Conservation (phyloP, 179 eudicot species). For the Pouteria campechiana region DNA sequence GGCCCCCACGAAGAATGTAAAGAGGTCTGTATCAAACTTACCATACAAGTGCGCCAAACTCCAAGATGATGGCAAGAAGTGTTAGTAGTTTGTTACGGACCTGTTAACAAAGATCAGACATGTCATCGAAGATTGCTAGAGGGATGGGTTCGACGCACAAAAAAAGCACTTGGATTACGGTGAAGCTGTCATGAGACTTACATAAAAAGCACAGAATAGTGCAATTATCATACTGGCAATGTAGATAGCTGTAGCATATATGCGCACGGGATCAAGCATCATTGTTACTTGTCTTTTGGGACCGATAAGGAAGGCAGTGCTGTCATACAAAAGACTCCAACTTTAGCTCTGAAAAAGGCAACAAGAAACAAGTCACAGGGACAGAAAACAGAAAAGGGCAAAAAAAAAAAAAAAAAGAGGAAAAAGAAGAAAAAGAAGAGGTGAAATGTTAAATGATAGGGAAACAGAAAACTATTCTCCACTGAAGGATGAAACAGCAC, state of each 20-base stretch:
- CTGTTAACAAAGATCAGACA: too few relatives aligned
- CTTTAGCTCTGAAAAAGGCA: slow-evolving; percentile 21
- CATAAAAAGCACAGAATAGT: slow-evolving; percentile 87
- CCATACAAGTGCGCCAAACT: slow-evolving; percentile 86
- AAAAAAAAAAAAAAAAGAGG: too few relatives aligned
- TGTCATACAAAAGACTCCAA: slow-evolving; percentile 49
- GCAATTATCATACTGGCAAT: slow-evolving; percentile 83
- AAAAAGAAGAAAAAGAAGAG: not conserved
- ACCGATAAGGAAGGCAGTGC: slow-evolving; percentile 96
- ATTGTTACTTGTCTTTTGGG: slow-evolving; percentile 87
- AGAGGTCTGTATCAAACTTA: slow-evolving; percentile 14
- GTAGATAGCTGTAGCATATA: slow-evolving; percentile 87
- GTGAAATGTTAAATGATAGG: too few relatives aligned
- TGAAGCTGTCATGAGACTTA: slow-evolving; percentile 20
- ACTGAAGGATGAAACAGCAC: too few relatives aligned
- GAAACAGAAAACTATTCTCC: too few relatives aligned
- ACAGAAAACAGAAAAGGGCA: not conserved
- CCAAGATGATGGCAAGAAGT: slow-evolving; percentile 68
- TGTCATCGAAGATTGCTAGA: too few relatives aligned
- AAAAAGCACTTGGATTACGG: not conserved
- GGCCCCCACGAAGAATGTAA: not conserved
- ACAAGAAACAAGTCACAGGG: not conserved
- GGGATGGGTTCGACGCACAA: too few relatives aligned
- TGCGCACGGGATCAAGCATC: slow-evolving; percentile 99
- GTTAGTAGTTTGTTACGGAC: slow-evolving; percentile 88